Evolutionary conservation across 129 eudicot genomes (phyloP).

Genomic region (Escallonia herrerae): DNA sequence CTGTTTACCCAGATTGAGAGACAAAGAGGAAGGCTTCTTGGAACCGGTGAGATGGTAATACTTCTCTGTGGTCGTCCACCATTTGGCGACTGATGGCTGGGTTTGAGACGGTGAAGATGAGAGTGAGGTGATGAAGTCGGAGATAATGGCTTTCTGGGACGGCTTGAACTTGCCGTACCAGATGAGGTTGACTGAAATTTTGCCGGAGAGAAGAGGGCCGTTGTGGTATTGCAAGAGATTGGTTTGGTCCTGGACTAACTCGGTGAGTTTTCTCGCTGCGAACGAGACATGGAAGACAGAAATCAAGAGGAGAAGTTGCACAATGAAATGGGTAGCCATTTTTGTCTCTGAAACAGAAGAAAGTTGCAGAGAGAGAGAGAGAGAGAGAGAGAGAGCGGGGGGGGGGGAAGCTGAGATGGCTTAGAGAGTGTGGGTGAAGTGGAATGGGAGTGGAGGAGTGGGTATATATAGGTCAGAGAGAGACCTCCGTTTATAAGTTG

Average conservation of each 20-base stretch:
- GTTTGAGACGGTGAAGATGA: slow-evolving; percentile 19
- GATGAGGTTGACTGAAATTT: slow-evolving; percentile 54
- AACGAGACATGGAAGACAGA: slow-evolving; percentile 21
- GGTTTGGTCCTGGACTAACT: slow-evolving; percentile 19
- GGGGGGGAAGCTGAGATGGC: too few species aligned
- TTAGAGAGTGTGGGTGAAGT: too few species aligned
- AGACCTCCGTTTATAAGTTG: too few species aligned
- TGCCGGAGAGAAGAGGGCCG: slow-evolving; percentile 66
- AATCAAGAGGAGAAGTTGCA: slow-evolving; percentile 11
- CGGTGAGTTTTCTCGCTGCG: slow-evolving; percentile 34
- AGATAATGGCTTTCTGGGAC: slow-evolving; percentile 49
- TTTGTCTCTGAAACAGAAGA: neutral
- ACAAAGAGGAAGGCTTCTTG: slow-evolving; percentile 11
- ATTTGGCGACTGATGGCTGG: slow-evolving; percentile 65
- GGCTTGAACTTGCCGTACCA: slow-evolving; percentile 81
- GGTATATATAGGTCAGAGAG: too few species aligned
- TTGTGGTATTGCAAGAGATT: slow-evolving; percentile 51
- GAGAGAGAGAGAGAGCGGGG: neutral
- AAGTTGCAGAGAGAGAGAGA: neutral
- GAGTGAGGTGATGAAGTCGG: slow-evolving; percentile 61
- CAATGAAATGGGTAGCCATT: neutral
- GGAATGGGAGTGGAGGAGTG: too few species aligned
- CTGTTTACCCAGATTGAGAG: slow-evolving; percentile 41
- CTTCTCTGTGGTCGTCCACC: slow-evolving; percentile 74
- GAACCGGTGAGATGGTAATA: slow-evolving; percentile 35